Percentiles rank a stretch among this genome's conserved stretches.
Evolutionary conservation across 345 rosid genomes (phyloP).

Genomic region (Punica granatum): DNA sequence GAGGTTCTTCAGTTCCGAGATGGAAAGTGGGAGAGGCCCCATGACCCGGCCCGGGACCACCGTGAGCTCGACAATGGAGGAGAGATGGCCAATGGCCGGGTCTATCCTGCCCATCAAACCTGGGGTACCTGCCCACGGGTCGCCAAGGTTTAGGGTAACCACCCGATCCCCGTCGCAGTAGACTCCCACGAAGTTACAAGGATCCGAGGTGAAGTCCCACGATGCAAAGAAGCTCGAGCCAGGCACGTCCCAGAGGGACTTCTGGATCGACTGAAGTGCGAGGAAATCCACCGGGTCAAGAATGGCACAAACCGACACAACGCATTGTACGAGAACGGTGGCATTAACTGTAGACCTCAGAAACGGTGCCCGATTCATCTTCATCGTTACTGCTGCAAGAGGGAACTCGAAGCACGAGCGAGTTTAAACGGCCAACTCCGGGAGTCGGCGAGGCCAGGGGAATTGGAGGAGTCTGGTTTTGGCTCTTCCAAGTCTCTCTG

Average conservation of each 20-base stretch:
- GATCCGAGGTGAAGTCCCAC: conserved; percentile 94
- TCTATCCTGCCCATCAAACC: conserved; percentile 70
- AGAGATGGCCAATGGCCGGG: conserved; percentile 72
- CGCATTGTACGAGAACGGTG: not conserved
- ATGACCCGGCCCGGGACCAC: conserved; percentile 78
- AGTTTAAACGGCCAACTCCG: too few species aligned
- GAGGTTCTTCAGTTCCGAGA: conserved; percentile 48
- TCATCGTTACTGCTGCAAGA: not conserved
- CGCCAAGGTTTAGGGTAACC: conserved; percentile 67
- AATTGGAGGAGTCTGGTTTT: too few species aligned
- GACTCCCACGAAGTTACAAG: conserved; percentile 84
- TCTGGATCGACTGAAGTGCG: conserved; percentile 75
- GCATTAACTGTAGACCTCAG: not conserved
- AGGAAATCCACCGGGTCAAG: conserved; percentile 81
- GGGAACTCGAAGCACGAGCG: not conserved
- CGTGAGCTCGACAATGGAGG: conserved; percentile 58
- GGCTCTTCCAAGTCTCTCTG: too few species aligned
- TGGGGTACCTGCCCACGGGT: conserved; percentile 72
- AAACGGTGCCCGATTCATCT: not conserved
- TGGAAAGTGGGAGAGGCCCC: conserved; percentile 52
- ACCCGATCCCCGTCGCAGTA: conserved; percentile 62
- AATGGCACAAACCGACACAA: conserved; percentile 8
- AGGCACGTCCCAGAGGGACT: conserved; percentile 60
- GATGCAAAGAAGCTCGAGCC: conserved; percentile 78
- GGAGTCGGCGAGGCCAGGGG: too few species aligned